Percentiles rank a stretch among this genome's conserved stretches.
These are phyloP conservation scores for Symmetrospora coprosmae DNA, from an alignment of 768 basidiomycete species.

Conservation along the genomic window DNA sequence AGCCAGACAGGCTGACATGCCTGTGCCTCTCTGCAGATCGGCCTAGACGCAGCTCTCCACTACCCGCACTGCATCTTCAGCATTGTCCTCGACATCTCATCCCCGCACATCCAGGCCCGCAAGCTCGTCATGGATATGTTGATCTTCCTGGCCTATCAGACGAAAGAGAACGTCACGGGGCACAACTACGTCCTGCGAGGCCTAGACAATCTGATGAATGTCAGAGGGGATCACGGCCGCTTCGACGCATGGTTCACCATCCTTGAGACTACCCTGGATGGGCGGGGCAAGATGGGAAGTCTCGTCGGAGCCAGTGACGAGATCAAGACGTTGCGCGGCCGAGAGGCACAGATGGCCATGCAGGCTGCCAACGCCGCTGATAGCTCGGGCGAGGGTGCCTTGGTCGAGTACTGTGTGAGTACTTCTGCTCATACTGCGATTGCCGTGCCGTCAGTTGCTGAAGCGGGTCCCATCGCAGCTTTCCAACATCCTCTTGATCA, in stretches of 20 bases:
- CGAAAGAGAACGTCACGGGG: conserved; percentile 41
- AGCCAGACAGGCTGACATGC: too few relatives aligned
- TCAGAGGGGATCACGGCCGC: conserved; percentile 39
- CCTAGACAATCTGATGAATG: conserved; percentile 44
- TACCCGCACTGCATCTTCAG: conserved; percentile 61
- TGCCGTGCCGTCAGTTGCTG: background rate
- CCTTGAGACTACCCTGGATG: conserved; percentile 58
- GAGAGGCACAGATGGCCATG: conserved; percentile 23
- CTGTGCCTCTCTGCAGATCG: conserved; percentile 42
- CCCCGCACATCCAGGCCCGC: conserved; percentile 62
- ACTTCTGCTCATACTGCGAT: background rate
- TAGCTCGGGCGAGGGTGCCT: conserved; percentile 46
- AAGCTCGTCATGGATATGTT: conserved; percentile 67
- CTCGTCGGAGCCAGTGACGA: conserved; percentile 89
- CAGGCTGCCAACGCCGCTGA: conserved; percentile 7
- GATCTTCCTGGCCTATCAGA: conserved; percentile 55
- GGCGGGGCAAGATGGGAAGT: conserved; percentile 87
- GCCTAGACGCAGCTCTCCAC: conserved; percentile 56
- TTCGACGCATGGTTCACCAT: conserved; percentile 86
- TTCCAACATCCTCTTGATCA: conserved; percentile 58
- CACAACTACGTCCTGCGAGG: conserved; percentile 58
- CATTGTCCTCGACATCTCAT: conserved; percentile 67
- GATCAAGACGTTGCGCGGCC: conserved; percentile 44
- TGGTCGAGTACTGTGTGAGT: conserved; percentile 77
- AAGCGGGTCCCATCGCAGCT: conserved; percentile 41